Conservation (phyloP, 352 stramenopile genomes). For the Thraustochytrium sp. region DNA sequence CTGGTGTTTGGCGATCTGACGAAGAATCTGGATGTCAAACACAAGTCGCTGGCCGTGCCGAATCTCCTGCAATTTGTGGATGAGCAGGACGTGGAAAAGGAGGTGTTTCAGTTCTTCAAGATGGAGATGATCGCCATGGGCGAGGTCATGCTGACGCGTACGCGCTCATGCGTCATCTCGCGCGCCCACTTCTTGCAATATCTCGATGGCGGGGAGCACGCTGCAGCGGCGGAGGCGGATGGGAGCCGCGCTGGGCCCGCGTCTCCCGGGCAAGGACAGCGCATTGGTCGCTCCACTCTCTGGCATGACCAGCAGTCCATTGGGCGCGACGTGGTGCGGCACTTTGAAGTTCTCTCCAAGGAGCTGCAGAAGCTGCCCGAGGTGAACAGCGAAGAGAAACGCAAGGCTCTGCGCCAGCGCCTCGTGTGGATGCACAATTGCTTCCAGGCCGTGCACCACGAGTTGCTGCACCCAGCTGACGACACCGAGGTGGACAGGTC, state of each 20-base stretch:
- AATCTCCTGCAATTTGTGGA: not conserved
- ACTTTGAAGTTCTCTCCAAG: not conserved
- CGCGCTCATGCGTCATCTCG: not conserved
- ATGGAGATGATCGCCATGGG: conserved; percentile 28
- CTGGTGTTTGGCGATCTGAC: not conserved
- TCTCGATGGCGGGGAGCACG: not conserved
- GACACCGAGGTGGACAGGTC: too few species aligned
- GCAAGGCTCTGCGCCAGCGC: not conserved
- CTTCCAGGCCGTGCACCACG: not conserved
- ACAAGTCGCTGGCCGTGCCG: not conserved
- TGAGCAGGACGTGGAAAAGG: not conserved
- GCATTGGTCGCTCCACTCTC: too few species aligned
- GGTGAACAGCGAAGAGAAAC: not conserved
- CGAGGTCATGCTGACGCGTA: not conserved
- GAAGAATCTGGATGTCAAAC: not conserved
- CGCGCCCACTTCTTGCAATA: not conserved
- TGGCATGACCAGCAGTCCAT: not conserved
- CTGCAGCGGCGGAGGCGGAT: too few species aligned
- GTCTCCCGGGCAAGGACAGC: too few species aligned
- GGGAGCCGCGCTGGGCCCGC: too few species aligned
- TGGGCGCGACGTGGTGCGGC: too few species aligned
- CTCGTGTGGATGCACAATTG: conserved; percentile 16
- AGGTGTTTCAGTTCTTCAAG: conserved; percentile 9
- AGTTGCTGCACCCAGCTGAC: not conserved
- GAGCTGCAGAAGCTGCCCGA: not conserved